Evolutionary conservation across 768 basidiomycete species (phyloP).

Genomic region (Lepiota venenata): DNA sequence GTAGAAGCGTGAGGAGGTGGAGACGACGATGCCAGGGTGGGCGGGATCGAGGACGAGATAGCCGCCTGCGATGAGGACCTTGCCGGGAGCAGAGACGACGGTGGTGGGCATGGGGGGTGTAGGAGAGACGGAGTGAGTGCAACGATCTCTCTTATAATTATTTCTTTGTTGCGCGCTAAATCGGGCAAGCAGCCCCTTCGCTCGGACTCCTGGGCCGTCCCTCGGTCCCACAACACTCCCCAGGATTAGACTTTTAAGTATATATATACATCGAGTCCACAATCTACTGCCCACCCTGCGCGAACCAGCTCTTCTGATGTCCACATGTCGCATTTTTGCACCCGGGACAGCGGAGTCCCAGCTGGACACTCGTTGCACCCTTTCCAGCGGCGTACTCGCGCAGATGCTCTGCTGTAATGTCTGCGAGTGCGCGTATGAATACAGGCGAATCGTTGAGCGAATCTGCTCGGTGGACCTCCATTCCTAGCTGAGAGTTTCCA

Average conservation of each 20-base stretch:
- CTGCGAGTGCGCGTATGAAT: conserved; percentile 92
- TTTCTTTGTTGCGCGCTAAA: not conserved
- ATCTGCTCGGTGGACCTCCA: conserved; percentile 84
- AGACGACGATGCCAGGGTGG: conserved; percentile 85
- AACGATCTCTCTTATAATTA: conserved; percentile 11
- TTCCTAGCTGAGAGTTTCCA: conserved; percentile 65
- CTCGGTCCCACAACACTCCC: conserved; percentile 9
- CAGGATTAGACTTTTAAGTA: conserved; percentile 11
- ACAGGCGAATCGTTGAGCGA: conserved; percentile 95
- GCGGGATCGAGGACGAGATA: conserved; percentile 92
- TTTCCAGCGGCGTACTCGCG: conserved; percentile 54
- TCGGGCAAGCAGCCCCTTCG: conserved; percentile 1
- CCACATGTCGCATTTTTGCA: conserved; percentile 89
- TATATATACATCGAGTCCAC: conserved; percentile 2
- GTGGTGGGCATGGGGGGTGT: conserved; percentile 46
- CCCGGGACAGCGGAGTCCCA: conserved; percentile 88
- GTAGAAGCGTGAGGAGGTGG: conserved; percentile 94
- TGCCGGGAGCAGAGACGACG: conserved; percentile 88
- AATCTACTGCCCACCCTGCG: conserved; percentile 57
- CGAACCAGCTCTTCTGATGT: conserved; percentile 88
- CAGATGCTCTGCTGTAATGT: conserved; percentile 82
- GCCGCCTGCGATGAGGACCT: conserved; percentile 93
- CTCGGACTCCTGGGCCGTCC: not conserved
- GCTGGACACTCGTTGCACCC: conserved; percentile 72
- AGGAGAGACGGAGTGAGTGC: conserved; percentile 10